A percentile compares a stretch with the other conserved stretches of the same genome.
Evolutionary conservation across 768 basidiomycete species (phyloP).

Genomic region (Russula brevipes): DNA sequence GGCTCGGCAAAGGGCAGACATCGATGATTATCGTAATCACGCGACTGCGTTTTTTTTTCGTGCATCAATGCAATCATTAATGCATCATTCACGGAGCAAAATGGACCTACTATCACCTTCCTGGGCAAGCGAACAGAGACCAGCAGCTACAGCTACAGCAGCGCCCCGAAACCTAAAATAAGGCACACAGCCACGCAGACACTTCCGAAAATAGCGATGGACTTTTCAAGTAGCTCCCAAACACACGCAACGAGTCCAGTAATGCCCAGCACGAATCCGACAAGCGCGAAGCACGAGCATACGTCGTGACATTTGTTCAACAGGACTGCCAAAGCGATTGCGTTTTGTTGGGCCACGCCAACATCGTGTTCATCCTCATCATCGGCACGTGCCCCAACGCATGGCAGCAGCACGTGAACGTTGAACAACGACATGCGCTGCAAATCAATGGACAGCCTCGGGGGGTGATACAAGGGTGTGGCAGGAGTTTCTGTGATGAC

Average conservation of each 20-base stretch:
- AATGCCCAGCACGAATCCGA: slow-evolving; percentile 10
- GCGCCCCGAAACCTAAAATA: slow-evolving; percentile 9
- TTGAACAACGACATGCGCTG: slow-evolving; percentile 4
- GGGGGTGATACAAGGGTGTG: slow-evolving; percentile 1
- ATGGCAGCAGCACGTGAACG: not conserved
- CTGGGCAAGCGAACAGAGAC: not conserved
- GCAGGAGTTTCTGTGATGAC: not conserved
- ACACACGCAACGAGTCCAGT: slow-evolving; percentile 7
- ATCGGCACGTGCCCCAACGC: not conserved
- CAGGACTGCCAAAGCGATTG: not conserved
- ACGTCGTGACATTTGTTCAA: slow-evolving; percentile 9
- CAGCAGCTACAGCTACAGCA: not conserved
- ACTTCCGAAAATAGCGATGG: slow-evolving; percentile 15
- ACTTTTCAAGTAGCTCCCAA: slow-evolving; percentile 7
- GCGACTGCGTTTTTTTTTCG: too few relatives aligned
- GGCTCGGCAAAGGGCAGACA: not conserved
- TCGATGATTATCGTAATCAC: slow-evolving; percentile 6
- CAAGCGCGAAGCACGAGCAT: slow-evolving; percentile 10
- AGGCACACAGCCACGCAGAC: slow-evolving; percentile 14
- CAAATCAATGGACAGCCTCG: slow-evolving; percentile 2
- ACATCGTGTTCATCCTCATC: not conserved
- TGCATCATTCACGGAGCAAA: slow-evolving; percentile 1
- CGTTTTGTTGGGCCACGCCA: not conserved
- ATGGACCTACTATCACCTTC: not conserved
- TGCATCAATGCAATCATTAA: not conserved